These are phyloP conservation scores for Teratosphaeria zuluensis DNA, from an alignment of 2,329 filamentous ascomycete genomes.

Conservation along the genomic window DNA sequence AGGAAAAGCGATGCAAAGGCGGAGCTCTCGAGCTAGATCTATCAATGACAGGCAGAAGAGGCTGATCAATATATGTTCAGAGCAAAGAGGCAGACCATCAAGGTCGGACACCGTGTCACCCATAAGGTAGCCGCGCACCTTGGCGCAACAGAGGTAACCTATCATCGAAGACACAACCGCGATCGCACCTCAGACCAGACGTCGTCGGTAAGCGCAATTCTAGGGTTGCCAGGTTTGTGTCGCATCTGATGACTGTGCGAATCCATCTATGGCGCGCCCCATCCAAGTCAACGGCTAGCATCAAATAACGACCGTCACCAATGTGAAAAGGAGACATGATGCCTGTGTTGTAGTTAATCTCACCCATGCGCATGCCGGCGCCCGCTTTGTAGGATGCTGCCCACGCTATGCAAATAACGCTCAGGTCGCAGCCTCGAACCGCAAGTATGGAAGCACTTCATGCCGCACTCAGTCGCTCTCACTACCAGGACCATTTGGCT, in stretches of 20 bases:
- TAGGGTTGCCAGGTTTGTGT: neutral
- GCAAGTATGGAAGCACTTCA: neutral
- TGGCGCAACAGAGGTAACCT: too few species aligned
- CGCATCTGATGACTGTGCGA: neutral
- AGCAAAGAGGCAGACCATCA: neutral
- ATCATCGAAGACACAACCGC: too few species aligned
- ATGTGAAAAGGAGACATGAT: neutral
- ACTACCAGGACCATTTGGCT: slow-evolving; percentile 32
- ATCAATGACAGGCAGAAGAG: too few species aligned
- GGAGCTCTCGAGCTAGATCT: too few species aligned
- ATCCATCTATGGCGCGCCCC: neutral
- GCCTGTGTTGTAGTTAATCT: neutral
- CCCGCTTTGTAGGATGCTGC: neutral
- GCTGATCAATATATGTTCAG: neutral
- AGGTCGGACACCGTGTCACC: neutral
- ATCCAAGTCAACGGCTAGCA: neutral
- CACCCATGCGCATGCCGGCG: neutral
- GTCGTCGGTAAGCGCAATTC: too few species aligned
- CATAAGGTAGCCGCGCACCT: too few species aligned
- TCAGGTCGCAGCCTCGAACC: neutral
- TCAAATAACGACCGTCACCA: neutral
- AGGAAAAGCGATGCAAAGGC: too few species aligned
- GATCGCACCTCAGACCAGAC: too few species aligned
- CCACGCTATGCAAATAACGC: neutral
- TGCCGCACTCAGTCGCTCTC: slow-evolving; percentile 34